Base-by-base conservation (phyloP, 768 basidiomycete genomes). In the Fomitopsis serialis region DNA sequence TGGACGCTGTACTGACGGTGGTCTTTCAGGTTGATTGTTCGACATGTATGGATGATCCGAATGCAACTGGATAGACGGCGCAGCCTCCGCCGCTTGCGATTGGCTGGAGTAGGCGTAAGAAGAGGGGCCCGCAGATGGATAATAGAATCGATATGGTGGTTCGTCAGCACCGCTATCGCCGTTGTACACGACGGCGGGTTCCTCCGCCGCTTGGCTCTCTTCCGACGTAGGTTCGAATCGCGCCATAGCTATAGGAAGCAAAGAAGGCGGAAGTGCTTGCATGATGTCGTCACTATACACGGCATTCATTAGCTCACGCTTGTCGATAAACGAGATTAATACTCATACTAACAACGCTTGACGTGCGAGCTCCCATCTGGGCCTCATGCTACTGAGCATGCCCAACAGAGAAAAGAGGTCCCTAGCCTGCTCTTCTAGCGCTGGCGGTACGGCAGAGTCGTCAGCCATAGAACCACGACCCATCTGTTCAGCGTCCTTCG, bases 311-410 rank as follows among this genome's bases (percentile, higher is more conserved):
- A 19, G n/a, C n/a, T n/a, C n/a, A 32, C 29, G 29, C 29, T 32
- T 6, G 29, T 11, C 42, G 2, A 29, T n/a, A 29, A 36, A 34
- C 25, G 35, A 32, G 27, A 34, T 48, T 17, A 42, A 29, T 6
- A 29, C 22, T n/a, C n/a, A n/a, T n/a, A 58, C 59, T 60, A 34
- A 62, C 61, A 56, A 54, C 36, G 57, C 57, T 45, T 58, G 56
- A 15, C 54, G 52, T 0, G 61, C 61, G 2, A 62, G 45, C 42
- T 62, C 59, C 61, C 58, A 60, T 34, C 54, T 58, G 3, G 55
- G 27, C 13, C 53, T 50, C n/a, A 60, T 48, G 19, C 55, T 54
- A 23, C 60, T 56, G 8, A 62, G 52, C 44, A 59, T 54, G 32
- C 19, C 50, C 48, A 62, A 51, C 36, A 56, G 13, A 40, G 55